Percentiles rank a stretch among this genome's conserved stretches.
Conservation (phyloP, 1,284 basidiomycete species). For the Sporisorium iseilematis-ciliati region DNA sequence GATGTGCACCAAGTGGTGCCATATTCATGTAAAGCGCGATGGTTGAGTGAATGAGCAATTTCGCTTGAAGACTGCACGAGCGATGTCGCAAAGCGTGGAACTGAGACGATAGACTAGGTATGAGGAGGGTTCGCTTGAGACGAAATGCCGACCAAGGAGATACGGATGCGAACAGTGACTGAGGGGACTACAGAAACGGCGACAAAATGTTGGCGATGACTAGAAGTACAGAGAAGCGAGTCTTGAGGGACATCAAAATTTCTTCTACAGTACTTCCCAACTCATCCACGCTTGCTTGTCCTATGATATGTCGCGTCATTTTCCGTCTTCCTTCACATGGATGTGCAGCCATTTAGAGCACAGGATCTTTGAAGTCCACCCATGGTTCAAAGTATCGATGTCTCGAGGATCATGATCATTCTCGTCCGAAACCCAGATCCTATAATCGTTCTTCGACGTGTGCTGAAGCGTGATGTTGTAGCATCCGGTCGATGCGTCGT, state of each 20-base stretch:
- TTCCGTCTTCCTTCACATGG: constrained; percentile 13
- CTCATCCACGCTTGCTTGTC: no score
- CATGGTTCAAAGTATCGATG: constrained; percentile 3
- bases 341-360: constrained; percentile 35
- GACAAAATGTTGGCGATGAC: no score
- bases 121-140: no score
- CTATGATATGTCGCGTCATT: background rate
- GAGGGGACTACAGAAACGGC: no score
- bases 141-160: no score
- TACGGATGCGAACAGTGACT: no score
- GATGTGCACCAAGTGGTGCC: constrained; percentile 19
- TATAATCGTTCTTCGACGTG: accelerated
- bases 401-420: constrained; percentile 9
- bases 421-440: constrained; percentile 37
- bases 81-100: no score
- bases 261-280: no score
- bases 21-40: constrained; percentile 11
- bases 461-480: constrained; percentile 9
- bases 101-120: no score
- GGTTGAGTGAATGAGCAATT: background rate
- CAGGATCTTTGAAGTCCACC: background rate
- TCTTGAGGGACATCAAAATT: no score
- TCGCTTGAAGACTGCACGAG: background rate
- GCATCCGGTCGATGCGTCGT: constrained; percentile 2
- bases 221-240: no score